Conservation (phyloP, 257 asterid genomes). For the Knoxia roxburghii region DNA sequence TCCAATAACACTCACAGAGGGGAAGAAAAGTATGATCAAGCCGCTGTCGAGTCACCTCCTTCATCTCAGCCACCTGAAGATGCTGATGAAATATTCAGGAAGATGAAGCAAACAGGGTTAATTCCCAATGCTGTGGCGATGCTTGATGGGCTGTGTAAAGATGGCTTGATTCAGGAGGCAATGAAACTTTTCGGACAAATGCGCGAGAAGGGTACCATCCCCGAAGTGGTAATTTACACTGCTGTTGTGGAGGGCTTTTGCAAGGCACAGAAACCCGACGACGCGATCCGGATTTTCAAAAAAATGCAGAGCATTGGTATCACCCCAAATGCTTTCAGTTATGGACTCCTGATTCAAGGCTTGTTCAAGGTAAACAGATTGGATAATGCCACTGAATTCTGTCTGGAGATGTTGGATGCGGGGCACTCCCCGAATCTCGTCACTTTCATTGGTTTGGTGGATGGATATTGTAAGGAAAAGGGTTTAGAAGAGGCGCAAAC, state of each 20-base stretch:
- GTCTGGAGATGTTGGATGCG: slow-evolving; percentile 61
- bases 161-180: slow-evolving; percentile 82
- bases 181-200: slow-evolving; percentile 73
- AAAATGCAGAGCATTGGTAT: slow-evolving; percentile 70
- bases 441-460: slow-evolving; percentile 59
- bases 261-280: slow-evolving; percentile 76
- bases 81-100: slow-evolving; percentile 78
- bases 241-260: slow-evolving; percentile 86
- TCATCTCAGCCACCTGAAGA: slow-evolving; percentile 46
- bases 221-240: slow-evolving; percentile 82
- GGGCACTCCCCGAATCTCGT: slow-evolving; percentile 64
- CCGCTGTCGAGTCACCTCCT: slow-evolving; percentile 29
- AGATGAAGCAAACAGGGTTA: slow-evolving; percentile 84
- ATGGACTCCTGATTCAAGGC: slow-evolving; percentile 51
- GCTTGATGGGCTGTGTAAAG: slow-evolving; percentile 92
- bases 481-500: slow-evolving; percentile 62
- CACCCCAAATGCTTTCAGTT: slow-evolving; percentile 59
- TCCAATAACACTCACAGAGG: slow-evolving; percentile 10
- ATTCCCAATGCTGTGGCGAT: slow-evolving; percentile 90
- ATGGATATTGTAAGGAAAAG: slow-evolving; percentile 55
- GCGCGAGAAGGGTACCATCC: slow-evolving; percentile 84
- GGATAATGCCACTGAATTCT: slow-evolving; percentile 56
- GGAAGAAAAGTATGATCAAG: slow-evolving; percentile 1
- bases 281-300: slow-evolving; percentile 58
- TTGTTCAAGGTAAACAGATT: slow-evolving; percentile 47